Conservation (phyloP, 116 monocot genomes). For the Posidonia oceanica region DNA sequence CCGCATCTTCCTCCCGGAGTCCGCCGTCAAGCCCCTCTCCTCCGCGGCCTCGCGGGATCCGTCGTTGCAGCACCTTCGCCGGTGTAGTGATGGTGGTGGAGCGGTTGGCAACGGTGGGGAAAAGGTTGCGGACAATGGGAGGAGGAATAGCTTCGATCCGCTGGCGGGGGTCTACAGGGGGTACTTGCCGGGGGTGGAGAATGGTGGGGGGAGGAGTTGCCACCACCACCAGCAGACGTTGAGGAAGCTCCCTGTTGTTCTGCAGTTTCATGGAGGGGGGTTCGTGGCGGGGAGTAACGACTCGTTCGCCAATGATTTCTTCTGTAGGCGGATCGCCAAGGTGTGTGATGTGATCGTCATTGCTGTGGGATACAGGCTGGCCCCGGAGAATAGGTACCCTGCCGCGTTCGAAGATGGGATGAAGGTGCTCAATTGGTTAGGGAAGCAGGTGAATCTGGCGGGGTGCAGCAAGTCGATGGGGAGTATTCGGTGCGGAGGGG, state of each 20-base stretch:
- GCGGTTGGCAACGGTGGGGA: background rate
- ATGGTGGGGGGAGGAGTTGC: too few species aligned
- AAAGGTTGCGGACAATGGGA: background rate
- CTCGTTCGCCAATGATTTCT: conserved; percentile 39
- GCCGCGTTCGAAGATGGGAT: conserved; percentile 59
- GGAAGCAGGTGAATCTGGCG: conserved; percentile 49
- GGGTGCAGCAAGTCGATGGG: conserved; percentile 45
- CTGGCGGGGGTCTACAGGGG: conserved; percentile 19
- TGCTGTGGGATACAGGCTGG: conserved; percentile 53
- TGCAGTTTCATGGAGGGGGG: conserved; percentile 66
- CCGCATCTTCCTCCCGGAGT: conserved; percentile 58
- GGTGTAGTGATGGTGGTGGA: conserved; percentile 14
- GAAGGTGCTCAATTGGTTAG: conserved; percentile 41
- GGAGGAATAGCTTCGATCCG: conserved; percentile 21
- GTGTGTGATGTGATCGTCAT: conserved; percentile 40
- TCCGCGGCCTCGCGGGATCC: background rate
- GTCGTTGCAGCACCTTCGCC: background rate
- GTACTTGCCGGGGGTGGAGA: conserved; percentile 19
- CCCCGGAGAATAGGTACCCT: conserved; percentile 55
- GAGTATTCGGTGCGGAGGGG: conserved; percentile 4
- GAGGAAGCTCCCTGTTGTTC: conserved; percentile 27
- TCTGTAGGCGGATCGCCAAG: conserved; percentile 48
- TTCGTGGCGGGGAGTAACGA: conserved; percentile 34
- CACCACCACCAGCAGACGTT: background rate
- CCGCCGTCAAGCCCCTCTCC: conserved; percentile 11